These are phyloP conservation scores for Carex scoparia DNA, from an alignment of 176 grass and related monocot genomes.

Conservation along the genomic window DNA sequence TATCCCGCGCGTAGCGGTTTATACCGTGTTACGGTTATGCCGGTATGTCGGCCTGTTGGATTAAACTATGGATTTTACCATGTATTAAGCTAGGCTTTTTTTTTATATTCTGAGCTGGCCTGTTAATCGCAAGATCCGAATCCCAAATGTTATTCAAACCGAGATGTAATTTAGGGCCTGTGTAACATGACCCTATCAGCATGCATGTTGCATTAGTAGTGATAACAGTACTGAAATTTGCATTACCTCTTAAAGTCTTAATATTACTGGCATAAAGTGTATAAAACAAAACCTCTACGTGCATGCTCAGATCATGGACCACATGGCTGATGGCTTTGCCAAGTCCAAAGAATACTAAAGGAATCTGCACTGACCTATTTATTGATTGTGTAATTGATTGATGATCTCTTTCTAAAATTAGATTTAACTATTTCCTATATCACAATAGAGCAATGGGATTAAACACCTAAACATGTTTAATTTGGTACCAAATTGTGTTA, in stretches of 20 bases:
- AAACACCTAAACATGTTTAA: not conserved
- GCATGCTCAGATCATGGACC: not conserved
- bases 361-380: too few relatives aligned
- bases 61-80: too few relatives aligned
- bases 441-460: not conserved
- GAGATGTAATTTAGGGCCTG: too few relatives aligned
- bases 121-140: too few relatives aligned
- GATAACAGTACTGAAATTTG: not conserved
- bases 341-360: not conserved
- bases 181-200: too few relatives aligned
- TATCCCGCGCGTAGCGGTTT: too few relatives aligned
- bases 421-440: not conserved
- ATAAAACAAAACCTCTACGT: not conserved
- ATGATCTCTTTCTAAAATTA: not conserved
- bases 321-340: not conserved
- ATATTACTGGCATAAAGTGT: slow-evolving; percentile 1
- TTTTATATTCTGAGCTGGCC: too few relatives aligned
- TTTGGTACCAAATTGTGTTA: too few relatives aligned
- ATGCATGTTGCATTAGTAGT: not conserved
- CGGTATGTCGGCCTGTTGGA: too few relatives aligned
- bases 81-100: too few relatives aligned
- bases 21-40: too few relatives aligned
- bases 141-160: too few relatives aligned
- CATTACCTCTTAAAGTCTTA: not conserved
- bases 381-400: not conserved